phyloP scores from a whole-genome alignment of 148 eudicot species.

The Chenopodium album region DNA sequence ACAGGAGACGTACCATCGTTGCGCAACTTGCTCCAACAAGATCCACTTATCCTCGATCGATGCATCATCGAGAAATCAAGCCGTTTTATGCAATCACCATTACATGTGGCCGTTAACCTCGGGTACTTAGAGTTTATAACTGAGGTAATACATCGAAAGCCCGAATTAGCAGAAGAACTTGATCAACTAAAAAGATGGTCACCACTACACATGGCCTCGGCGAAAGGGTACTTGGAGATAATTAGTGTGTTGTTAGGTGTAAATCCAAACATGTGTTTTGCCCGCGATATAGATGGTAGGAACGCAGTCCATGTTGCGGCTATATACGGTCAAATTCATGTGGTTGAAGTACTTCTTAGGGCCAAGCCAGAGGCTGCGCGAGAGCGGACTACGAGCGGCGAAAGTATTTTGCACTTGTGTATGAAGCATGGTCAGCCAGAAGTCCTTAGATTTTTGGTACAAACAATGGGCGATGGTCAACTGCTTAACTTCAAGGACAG shows the following conservation, averaged over 20 bases:
- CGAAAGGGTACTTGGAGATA: conserved; percentile 34
- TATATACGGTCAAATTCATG: conserved; percentile 24
- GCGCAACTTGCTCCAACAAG: conserved; percentile 25
- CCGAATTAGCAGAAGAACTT: conserved; percentile 36
- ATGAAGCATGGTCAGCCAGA: conserved; percentile 21
- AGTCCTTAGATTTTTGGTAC: conserved; percentile 14
- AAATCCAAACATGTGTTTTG: conserved; percentile 29
- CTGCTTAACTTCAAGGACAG: conserved; percentile 22
- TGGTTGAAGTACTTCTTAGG: conserved; percentile 23
- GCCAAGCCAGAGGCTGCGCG: conserved; percentile 24
- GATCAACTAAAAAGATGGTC: conserved; percentile 32
- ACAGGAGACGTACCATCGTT: conserved; percentile 28
- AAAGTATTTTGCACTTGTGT: conserved; percentile 36
- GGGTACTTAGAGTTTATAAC: conserved; percentile 36
- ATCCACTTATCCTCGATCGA: conserved; percentile 37
- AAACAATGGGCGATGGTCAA: conserved; percentile 10
- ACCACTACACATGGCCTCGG: conserved; percentile 42
- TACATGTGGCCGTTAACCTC: conserved; percentile 36
- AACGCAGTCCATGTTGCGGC: conserved; percentile 46
- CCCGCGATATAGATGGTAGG: conserved; percentile 29
- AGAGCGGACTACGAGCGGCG: conserved; percentile 12
- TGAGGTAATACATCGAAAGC: conserved; percentile 33
- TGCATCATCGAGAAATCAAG: background rate
- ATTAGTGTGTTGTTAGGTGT: conserved; percentile 13
- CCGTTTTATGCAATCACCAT: conserved; percentile 18